A percentile compares a stretch with the other conserved stretches of the same genome.
Evolutionary conservation across 2,329 filamentous ascomycete species (phyloP).

Genomic region (Fusarium hainanense): DNA sequence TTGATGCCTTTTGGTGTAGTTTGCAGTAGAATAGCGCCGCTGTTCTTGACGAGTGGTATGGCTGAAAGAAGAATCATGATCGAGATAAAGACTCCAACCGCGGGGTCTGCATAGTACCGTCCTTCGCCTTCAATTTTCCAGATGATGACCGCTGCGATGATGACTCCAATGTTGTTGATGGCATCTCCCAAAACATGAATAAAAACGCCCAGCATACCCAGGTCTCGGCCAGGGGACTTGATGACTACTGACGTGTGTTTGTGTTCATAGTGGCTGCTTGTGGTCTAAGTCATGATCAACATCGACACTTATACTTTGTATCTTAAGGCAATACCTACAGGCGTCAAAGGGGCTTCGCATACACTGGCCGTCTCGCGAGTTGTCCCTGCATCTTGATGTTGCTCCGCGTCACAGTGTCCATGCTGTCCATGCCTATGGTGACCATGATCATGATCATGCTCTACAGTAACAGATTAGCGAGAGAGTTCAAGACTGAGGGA

Average conservation of each 20-base stretch:
- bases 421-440: conserved; percentile 47
- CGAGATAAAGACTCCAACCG: conserved; percentile 74
- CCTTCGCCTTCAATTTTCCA: conserved; percentile 69
- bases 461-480: conserved; percentile 23
- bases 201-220: conserved; percentile 78
- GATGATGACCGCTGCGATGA: conserved; percentile 74
- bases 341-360: conserved; percentile 23
- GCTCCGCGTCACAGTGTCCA: conserved; percentile 3
- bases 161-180: conserved; percentile 81
- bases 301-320: conserved; percentile 2
- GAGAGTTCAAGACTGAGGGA: not conserved
- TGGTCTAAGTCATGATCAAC: conserved; percentile 30
- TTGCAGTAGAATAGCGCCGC: conserved; percentile 74
- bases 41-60: conserved; percentile 69
- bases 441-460: conserved; percentile 54
- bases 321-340: conserved; percentile 27
- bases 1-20: conserved; percentile 71
- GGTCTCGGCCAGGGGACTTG: conserved; percentile 60
- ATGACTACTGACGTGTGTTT: conserved; percentile 55
- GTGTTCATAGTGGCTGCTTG: conserved; percentile 59
- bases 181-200: conserved; percentile 79
- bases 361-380: conserved; percentile 19
- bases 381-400: conserved; percentile 15
- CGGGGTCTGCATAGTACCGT: conserved; percentile 79
- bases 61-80: conserved; percentile 77